Base-by-base conservation (phyloP, 139 green algal genomes). In the Gonium pectorale region DNA sequence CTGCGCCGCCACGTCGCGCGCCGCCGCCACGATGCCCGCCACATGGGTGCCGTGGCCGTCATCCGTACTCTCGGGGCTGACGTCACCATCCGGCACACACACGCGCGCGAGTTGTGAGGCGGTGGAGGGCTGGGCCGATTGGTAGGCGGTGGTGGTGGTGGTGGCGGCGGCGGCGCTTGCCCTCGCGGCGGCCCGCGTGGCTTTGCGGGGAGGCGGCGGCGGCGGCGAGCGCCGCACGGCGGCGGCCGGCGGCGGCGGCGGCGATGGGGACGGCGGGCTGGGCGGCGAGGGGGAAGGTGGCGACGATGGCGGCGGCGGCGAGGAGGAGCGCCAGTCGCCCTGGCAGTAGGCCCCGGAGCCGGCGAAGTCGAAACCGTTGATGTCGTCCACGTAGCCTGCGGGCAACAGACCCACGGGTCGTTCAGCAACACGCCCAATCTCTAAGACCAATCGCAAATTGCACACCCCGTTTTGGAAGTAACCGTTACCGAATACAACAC, bases 331-430 rank as follows among this genome's bases (percentile, higher is more conserved):
- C 71, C 71, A 81, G 75, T 83, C 75, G 60, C 7, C 9, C 4
- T 27, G 15, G 74, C 74, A 81, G 4, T n/a, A n/a, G n/a, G n/a
- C n/a, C n/a, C n/a, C n/a, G n/a, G 37, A 13, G n/a, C 78, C 78
- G 2, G 78, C 62, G 26, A 84, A 84, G 43, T 84, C 78, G 63
- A 75, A 84, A 0, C 78, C 78, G 63, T 73, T 35, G 9, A 75
- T 33, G 44, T 84, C 78, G 63, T 84, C 78, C 2, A 66, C 22
- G 31, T n/a, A 66, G 63, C 44, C 78, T 84, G 63, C 2, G 37
- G 7, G 46, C n/a, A n/a, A n/a, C n/a, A n/a, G n/a, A n/a, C n/a
- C n/a, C n/a, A n/a, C n/a, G n/a, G n/a, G n/a, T n/a, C n/a, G n/a
- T n/a, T n/a, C n/a, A n/a, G n/a, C n/a, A n/a, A n/a, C n/a, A n/a